A percentile compares a stretch with the other conserved stretches of the same genome.
These are phyloP conservation scores for Sclerotinia borealis DNA, from an alignment of 2,329 filamentous ascomycete genomes.

Conservation along the genomic window DNA sequence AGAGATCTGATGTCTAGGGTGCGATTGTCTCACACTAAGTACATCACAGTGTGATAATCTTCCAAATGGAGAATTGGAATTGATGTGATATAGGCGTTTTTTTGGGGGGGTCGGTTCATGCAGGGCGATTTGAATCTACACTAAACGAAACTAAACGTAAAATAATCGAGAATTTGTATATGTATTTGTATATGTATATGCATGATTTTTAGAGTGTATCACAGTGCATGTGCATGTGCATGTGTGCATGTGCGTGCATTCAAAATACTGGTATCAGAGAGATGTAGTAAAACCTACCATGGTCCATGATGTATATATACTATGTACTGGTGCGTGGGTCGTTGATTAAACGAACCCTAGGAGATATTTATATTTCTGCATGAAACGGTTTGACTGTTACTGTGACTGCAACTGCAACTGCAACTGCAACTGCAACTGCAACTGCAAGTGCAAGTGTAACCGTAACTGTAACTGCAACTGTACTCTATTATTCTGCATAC, in stretches of 20 bases:
- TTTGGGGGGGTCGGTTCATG: neutral
- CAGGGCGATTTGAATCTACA: conserved; percentile 1
- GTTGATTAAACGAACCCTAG: too few species aligned
- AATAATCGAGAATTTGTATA: neutral
- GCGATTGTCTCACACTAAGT: neutral
- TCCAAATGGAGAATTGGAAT: neutral
- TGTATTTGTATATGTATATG: neutral
- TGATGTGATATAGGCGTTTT: neutral
- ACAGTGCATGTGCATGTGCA: neutral
- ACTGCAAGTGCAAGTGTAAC: too few species aligned
- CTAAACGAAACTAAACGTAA: neutral
- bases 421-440: too few species aligned
- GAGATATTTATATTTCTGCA: too few species aligned
- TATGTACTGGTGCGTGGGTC: too few species aligned
- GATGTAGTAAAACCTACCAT: too few species aligned
- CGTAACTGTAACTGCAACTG: too few species aligned
- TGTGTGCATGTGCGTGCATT: neutral
- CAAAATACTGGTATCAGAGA: neutral
- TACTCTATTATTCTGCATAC: too few species aligned
- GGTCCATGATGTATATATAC: too few species aligned
- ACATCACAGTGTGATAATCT: neutral
- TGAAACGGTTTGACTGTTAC: too few species aligned
- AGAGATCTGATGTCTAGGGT: neutral
- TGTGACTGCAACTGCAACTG: too few species aligned
- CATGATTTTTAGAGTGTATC: too few species aligned